Conservation (phyloP, 2,329 filamentous ascomycete genomes). For the Orbilia javanica region DNA sequence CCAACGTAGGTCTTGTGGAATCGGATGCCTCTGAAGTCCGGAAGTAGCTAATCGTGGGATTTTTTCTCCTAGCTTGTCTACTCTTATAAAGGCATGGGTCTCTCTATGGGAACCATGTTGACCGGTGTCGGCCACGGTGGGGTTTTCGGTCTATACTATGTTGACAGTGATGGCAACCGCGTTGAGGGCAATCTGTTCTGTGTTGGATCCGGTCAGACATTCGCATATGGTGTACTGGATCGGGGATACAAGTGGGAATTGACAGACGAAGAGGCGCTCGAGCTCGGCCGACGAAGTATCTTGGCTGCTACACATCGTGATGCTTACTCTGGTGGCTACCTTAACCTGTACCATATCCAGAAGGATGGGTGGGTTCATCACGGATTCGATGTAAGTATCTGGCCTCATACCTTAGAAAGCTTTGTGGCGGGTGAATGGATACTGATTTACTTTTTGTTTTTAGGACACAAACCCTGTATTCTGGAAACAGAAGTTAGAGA, state of each 20-base stretch:
- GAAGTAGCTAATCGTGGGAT: constrained; percentile 60
- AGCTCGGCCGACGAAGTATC: constrained; percentile 91
- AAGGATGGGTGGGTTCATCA: constrained; percentile 99
- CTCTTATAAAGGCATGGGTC: constrained; percentile 97
- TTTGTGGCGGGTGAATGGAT: background rate
- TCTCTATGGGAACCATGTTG: constrained; percentile 99
- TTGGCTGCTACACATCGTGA: constrained; percentile 96
- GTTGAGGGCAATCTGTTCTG: constrained; percentile 96
- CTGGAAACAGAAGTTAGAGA: constrained; percentile 99
- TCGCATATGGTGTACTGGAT: constrained; percentile 97
- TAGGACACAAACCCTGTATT: constrained; percentile 96
- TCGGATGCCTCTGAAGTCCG: background rate
- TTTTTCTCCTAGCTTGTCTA: constrained; percentile 79
- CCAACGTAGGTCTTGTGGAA: constrained; percentile 71
- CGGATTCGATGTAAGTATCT: constrained; percentile 77
- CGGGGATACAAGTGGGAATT: constrained; percentile 94
- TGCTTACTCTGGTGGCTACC: constrained; percentile 97
- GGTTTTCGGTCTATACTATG: constrained; percentile 98
- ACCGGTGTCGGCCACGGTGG: constrained; percentile 95
- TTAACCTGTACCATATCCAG: constrained; percentile 99
- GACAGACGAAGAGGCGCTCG: constrained; percentile 86
- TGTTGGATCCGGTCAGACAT: constrained; percentile 97
- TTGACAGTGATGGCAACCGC: constrained; percentile 95
- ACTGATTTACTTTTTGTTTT: constrained; percentile 12
- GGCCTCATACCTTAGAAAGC: background rate